These are phyloP conservation scores for Scedosporium dehoogii DNA, from an alignment of 2,329 filamentous ascomycete genomes.

Conservation along the genomic window DNA sequence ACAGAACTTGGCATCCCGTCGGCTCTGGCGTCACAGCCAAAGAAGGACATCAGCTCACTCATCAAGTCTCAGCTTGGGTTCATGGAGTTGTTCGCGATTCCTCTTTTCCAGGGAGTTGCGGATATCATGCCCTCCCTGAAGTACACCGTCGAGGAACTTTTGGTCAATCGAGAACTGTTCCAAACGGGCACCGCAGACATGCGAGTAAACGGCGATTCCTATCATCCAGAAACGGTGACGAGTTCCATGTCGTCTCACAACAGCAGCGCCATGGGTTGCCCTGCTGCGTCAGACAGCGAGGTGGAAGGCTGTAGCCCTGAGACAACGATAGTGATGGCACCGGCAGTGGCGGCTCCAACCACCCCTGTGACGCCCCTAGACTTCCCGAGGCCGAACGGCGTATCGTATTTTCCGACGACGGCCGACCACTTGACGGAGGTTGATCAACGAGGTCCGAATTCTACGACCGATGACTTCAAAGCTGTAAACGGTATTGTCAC, in stretches of 20 bases:
- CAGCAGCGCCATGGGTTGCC: neutral
- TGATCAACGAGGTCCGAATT: neutral
- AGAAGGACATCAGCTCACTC: slow-evolving; percentile 73
- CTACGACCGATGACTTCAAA: neutral
- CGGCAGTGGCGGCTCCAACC: slow-evolving; percentile 7
- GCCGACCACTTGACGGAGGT: neutral
- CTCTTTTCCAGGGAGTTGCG: slow-evolving; percentile 79
- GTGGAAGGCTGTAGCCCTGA: slow-evolving; percentile 1
- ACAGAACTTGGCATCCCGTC: slow-evolving; percentile 77
- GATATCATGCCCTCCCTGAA: slow-evolving; percentile 77
- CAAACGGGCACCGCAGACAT: slow-evolving; percentile 13
- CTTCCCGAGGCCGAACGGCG: slow-evolving; percentile 12
- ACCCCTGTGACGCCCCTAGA: neutral
- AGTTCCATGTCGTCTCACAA: neutral
- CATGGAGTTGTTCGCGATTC: slow-evolving; percentile 91
- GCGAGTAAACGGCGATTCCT: neutral
- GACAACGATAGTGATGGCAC: slow-evolving; percentile 8
- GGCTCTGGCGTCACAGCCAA: slow-evolving; percentile 74
- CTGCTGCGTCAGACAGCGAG: neutral
- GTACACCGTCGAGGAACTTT: slow-evolving; percentile 68
- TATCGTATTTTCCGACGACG: slow-evolving; percentile 10
- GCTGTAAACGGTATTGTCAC: slow-evolving; percentile 23
- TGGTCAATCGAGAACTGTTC: slow-evolving; percentile 15
- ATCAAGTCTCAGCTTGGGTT: slow-evolving; percentile 87
- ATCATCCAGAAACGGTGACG: neutral